Evolutionary conservation across 805 yeast species (phyloP), one percentile per base, ranked within the genome.

Genomic region (Cyberlindnera amylophila): DNA sequence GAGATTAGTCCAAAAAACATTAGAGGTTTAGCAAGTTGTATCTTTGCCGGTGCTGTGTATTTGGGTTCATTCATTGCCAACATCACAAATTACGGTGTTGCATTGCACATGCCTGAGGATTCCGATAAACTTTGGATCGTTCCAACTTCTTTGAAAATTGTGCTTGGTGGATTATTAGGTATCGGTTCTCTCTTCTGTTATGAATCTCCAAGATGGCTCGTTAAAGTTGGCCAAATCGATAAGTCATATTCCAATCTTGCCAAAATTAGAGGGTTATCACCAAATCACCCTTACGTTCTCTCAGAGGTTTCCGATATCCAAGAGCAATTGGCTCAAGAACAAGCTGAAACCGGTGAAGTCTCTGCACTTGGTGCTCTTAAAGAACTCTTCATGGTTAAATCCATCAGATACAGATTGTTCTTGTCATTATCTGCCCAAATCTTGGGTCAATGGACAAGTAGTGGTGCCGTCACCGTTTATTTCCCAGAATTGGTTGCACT

Each of bases 381-480:
- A 45, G 74, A 68, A 32, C 55, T 72, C 26, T 45, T 70, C 33
- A 27, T 53, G 6, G 65, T 63, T 7, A 62, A 56, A 39, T 67
- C 77, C 9, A 63, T 72, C 39, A 58, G 72, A 44, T 73, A 72
- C 60, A 65, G 81, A 58, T 65, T 76, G 37, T 50, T 61, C 11
- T 47, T 76, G 33, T 71, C 76, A 35, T 44, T 67, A 31, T 47
- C 58, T 41, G 62, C 70, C 29, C 82, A 75, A 56, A 28, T 75
- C 11, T 62, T 75, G 34, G 74, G 74, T 27, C 81, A 77, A 60
- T 77, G 81, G 81, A 69, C 77, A 8, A 81, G 81, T 38, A 75
- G 80, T 9, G 71, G 69, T 50, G 70, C 80, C 8, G 60, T 77
- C 37, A 76, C 82, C 4, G 72, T 75, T 38, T 77, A 77, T 49